A percentile compares a stretch with the other conserved stretches of the same genome.
These are phyloP conservation scores for Collybiopsis luxurians DNA, from an alignment of 768 basidiomycete genomes.

Conservation along the genomic window DNA sequence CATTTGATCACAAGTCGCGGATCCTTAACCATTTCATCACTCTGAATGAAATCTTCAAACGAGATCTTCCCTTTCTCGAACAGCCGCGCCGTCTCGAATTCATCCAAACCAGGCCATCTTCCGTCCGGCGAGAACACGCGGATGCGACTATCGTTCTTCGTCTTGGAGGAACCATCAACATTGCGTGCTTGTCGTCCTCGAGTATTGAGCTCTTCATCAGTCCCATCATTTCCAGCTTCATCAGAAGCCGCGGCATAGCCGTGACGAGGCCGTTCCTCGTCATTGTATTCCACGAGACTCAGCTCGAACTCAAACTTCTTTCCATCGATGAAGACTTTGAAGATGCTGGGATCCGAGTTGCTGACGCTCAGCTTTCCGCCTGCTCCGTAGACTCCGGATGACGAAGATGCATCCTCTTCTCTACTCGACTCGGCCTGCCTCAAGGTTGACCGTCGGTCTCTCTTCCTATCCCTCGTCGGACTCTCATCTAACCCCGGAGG, in stretches of 20 bases:
- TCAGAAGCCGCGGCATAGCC: neutral
- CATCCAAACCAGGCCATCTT: constrained; percentile 30
- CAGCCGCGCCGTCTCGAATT: constrained; percentile 48
- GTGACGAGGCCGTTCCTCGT: constrained; percentile 15
- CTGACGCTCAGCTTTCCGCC: constrained; percentile 59
- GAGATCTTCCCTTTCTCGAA: constrained; percentile 66
- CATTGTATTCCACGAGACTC: constrained; percentile 48
- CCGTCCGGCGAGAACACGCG: constrained; percentile 6
- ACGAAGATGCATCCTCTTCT: constrained; percentile 8
- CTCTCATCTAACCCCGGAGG: constrained; percentile 51
- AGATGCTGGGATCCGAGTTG: constrained; percentile 57
- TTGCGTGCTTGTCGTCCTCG: constrained; percentile 15
- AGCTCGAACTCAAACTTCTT: constrained; percentile 68
- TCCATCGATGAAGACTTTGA: constrained; percentile 63
- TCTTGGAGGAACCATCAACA: constrained; percentile 16
- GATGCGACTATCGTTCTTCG: constrained; percentile 20
- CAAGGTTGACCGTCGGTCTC: constrained; percentile 11
- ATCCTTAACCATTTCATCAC: constrained; percentile 58
- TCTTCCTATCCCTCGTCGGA: constrained; percentile 30
- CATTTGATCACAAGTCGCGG: constrained; percentile 73
- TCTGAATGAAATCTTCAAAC: constrained; percentile 63
- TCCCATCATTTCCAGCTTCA: constrained; percentile 7
- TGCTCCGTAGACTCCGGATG: constrained; percentile 32
- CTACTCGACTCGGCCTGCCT: constrained; percentile 4
- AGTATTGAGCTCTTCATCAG: constrained; percentile 11